A percentile compares a stretch with the other conserved stretches of the same genome.
Conservation (phyloP, 164 flowering plant species). For the Tinospora cordifolia region DNA sequence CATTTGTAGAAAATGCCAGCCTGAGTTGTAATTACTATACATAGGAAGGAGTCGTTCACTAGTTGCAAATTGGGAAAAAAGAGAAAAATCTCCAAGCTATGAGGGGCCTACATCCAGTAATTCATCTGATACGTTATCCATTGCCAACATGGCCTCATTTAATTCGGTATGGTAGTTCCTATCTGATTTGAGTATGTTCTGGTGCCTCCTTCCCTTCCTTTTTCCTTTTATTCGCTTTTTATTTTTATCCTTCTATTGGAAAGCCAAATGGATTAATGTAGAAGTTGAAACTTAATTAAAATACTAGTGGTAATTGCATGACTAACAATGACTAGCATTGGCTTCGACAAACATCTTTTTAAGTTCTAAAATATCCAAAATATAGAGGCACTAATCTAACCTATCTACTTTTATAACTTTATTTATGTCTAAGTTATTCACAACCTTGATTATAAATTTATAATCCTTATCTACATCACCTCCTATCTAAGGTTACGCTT, state of each 20-base stretch:
- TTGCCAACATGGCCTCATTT: constrained; percentile 26
- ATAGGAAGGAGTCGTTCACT: constrained; percentile 53
- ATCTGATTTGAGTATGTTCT: background rate
- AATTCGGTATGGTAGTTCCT: constrained; percentile 32
- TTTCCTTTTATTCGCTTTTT: background rate
- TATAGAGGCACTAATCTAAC: no score
- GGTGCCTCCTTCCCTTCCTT: background rate
- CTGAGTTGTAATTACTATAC: constrained; percentile 1
- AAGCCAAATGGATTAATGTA: background rate
- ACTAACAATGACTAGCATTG: background rate
- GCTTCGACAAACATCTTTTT: no score
- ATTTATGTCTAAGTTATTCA: no score
- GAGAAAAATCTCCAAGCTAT: constrained; percentile 42
- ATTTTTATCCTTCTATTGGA: background rate
- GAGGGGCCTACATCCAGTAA: constrained; percentile 37
- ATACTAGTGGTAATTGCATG: constrained; percentile 3
- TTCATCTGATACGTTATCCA: constrained; percentile 31
- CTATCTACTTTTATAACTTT: no score
- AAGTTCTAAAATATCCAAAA: no score
- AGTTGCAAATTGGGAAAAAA: constrained; percentile 60
- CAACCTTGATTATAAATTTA: no score
- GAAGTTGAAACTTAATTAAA: background rate
- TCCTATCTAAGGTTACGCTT: no score
- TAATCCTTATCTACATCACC: no score
- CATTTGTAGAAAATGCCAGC: background rate